A percentile compares a stretch with the other conserved stretches of the same genome.
Evolutionary conservation across 768 basidiomycete species (phyloP).

Genomic region (Agaricus bisporus): DNA sequence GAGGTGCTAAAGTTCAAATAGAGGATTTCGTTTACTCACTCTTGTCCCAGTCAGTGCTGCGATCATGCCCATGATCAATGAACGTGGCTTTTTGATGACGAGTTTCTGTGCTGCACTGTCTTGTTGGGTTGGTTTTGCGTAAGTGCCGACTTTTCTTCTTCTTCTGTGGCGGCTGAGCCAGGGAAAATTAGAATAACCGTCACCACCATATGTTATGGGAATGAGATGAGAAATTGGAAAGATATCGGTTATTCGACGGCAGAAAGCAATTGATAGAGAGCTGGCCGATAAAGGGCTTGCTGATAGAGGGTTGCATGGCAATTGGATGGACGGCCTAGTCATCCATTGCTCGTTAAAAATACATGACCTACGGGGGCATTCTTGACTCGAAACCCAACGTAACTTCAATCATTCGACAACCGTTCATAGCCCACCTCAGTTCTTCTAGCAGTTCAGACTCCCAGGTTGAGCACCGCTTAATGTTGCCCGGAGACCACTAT

Average conservation of each 20-base stretch:
- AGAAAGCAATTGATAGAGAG: slow-evolving; percentile 23
- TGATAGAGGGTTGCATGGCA: too few species aligned
- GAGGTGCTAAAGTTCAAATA: slow-evolving; percentile 13
- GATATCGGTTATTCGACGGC: slow-evolving; percentile 49
- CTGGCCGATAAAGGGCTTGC: too few species aligned
- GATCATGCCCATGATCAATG: slow-evolving; percentile 49
- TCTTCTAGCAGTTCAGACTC: too few species aligned
- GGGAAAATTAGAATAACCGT: slow-evolving; percentile 33
- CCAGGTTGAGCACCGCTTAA: too few species aligned
- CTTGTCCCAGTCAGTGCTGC: slow-evolving; percentile 34
- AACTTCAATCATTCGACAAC: too few species aligned
- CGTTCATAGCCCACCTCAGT: too few species aligned
- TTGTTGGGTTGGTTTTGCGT: slow-evolving; percentile 48
- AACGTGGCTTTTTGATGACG: slow-evolving; percentile 43
- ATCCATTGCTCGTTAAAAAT: too few species aligned
- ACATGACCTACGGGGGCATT: too few species aligned
- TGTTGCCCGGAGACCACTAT: too few species aligned
- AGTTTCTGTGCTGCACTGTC: slow-evolving; percentile 39
- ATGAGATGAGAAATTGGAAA: slow-evolving; percentile 46
- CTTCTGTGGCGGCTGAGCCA: slow-evolving; percentile 17
- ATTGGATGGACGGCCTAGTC: too few species aligned
- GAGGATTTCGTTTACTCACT: slow-evolving; percentile 41
- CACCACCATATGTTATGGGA: slow-evolving; percentile 53
- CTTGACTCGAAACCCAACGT: too few species aligned
- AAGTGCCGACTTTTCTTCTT: slow-evolving; percentile 20